A percentile compares a stretch with the other conserved stretches of the same genome.
Evolutionary conservation across 768 basidiomycete genomes (phyloP).

Genomic region (Mycena kentingensis): DNA sequence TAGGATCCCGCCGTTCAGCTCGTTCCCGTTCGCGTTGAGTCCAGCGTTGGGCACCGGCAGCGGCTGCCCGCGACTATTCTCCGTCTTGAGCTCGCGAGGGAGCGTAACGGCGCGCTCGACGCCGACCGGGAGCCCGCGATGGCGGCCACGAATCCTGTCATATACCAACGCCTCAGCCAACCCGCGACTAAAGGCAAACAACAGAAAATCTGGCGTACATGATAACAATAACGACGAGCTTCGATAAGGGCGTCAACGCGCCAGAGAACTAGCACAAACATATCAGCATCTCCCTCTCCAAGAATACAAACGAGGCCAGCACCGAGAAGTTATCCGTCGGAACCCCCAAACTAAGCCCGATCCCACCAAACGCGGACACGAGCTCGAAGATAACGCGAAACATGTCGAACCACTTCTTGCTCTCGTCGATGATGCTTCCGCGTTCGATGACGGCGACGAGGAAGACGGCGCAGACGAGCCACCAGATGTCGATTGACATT

Average conservation of each 20-base stretch:
- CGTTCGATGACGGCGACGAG: slow-evolving; percentile 72
- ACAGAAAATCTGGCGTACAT: too few species aligned
- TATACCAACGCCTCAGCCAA: too few species aligned
- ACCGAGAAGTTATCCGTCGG: slow-evolving; percentile 57
- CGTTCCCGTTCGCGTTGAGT: too few species aligned
- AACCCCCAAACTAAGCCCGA: slow-evolving; percentile 70
- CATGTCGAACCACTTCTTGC: slow-evolving; percentile 64
- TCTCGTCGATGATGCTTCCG: slow-evolving; percentile 53
- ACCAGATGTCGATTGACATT: slow-evolving; percentile 74
- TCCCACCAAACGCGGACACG: slow-evolving; percentile 67
- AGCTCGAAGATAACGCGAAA: slow-evolving; percentile 63
- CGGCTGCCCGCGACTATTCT: neutral
- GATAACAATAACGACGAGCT: slow-evolving; percentile 68
- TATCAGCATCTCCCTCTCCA: too few species aligned
- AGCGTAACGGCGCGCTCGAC: slow-evolving; percentile 53
- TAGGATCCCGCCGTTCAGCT: too few species aligned
- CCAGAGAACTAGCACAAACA: slow-evolving; percentile 61
- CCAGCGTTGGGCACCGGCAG: too few species aligned
- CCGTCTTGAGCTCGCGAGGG: neutral
- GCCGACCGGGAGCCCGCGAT: slow-evolving; percentile 69
- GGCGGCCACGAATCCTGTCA: slow-evolving; percentile 64
- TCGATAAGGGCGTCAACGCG: slow-evolving; percentile 63
- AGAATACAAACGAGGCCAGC: neutral
- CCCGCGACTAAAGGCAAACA: too few species aligned
- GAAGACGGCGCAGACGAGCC: slow-evolving; percentile 75